These are phyloP conservation scores for Mesotaenium endlicherianum DNA, from an alignment of 139 green algal genomes.

Conservation along the genomic window DNA sequence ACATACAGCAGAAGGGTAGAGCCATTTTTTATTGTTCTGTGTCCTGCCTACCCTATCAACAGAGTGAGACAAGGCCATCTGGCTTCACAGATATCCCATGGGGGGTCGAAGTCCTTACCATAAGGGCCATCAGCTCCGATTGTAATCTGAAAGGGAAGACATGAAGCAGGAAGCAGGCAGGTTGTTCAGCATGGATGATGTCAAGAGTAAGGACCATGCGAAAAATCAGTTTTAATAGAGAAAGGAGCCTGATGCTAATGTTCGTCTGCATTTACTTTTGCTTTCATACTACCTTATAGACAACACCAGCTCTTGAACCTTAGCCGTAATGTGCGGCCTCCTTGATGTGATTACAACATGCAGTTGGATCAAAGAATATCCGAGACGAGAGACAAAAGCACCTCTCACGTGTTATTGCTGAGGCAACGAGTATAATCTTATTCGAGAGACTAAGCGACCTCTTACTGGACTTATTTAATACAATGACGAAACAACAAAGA, in stretches of 20 bases:
- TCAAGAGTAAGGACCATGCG: not conserved
- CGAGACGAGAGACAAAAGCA: too few relatives aligned
- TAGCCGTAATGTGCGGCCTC: too few relatives aligned
- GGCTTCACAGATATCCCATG: not conserved
- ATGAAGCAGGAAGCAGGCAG: not conserved
- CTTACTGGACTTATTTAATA: too few relatives aligned
- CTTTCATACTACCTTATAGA: not conserved
- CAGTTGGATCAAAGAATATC: too few relatives aligned
- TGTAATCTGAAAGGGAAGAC: conserved; percentile 24
- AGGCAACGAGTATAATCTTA: too few relatives aligned
- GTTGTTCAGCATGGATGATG: not conserved
- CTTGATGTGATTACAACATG: too few relatives aligned
- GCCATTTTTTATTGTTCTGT: not conserved
- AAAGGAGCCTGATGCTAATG: not conserved
- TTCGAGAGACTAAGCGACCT: too few relatives aligned
- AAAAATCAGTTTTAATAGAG: not conserved
- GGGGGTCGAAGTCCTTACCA: not conserved
- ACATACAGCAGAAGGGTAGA: not conserved
- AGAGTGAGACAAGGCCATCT: not conserved
- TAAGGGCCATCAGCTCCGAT: conserved; percentile 44
- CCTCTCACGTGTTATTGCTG: too few relatives aligned
- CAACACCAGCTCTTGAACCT: too few relatives aligned
- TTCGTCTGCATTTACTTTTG: not conserved
- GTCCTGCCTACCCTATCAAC: not conserved
- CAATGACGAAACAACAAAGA: too few relatives aligned